Evolutionary conservation across 1,139 yeast species (phyloP).

Genomic region (Debaryomyces robertsiae): DNA sequence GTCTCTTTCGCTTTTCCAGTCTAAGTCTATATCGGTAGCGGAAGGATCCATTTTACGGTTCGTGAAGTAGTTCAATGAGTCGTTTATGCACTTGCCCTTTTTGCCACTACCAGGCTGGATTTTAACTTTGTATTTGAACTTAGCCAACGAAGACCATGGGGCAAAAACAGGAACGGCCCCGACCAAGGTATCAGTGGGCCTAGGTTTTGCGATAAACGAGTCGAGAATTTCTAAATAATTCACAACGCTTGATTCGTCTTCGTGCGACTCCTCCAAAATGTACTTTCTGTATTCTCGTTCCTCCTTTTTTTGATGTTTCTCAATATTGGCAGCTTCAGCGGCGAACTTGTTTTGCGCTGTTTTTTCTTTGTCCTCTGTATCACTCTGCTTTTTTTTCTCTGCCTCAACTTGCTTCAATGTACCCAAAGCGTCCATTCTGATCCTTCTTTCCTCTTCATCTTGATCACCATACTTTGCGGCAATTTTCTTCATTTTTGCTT

Average conservation of each 20-base stretch:
- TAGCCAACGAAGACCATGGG: slow-evolving; percentile 82
- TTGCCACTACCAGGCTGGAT: slow-evolving; percentile 85
- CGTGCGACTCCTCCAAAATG: slow-evolving; percentile 36
- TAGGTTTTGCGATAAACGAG: slow-evolving; percentile 45
- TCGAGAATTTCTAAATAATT: slow-evolving; percentile 46
- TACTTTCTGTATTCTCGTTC: slow-evolving; percentile 55
- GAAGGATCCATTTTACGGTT: slow-evolving; percentile 56
- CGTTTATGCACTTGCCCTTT: slow-evolving; percentile 84
- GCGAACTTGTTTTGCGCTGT: slow-evolving; percentile 25
- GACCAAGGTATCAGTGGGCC: slow-evolving; percentile 42
- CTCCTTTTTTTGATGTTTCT: slow-evolving; percentile 49
- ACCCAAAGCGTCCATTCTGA: slow-evolving; percentile 81
- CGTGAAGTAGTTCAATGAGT: slow-evolving; percentile 61
- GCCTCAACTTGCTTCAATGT: slow-evolving; percentile 69
- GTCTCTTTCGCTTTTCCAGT: slow-evolving; percentile 74
- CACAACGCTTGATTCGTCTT: slow-evolving; percentile 33
- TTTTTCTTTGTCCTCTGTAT: slow-evolving; percentile 29
- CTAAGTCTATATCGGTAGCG: slow-evolving; percentile 54
- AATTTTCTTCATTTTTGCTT: slow-evolving; percentile 79
- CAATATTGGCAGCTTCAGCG: slow-evolving; percentile 32
- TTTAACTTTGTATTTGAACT: slow-evolving; percentile 80
- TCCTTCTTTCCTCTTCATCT: slow-evolving; percentile 80
- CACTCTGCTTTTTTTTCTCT: slow-evolving; percentile 26
- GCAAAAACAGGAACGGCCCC: slow-evolving; percentile 87
- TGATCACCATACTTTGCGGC: slow-evolving; percentile 84